Percentiles rank a stretch among this genome's conserved stretches.
Conservation (phyloP, 192 early-diverging fungal genomes). For the Backusella psychrophila region DNA sequence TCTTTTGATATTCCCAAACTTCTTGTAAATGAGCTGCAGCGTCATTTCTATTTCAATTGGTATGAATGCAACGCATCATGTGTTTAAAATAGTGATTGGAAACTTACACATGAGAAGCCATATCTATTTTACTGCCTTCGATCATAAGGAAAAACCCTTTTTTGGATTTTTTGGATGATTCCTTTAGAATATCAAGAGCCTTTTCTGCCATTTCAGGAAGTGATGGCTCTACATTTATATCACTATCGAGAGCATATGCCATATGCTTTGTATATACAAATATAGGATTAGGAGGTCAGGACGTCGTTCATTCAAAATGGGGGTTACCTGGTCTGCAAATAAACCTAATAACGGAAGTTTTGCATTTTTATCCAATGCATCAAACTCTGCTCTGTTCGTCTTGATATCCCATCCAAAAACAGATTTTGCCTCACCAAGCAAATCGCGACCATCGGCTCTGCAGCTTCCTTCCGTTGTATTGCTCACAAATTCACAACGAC, state of each 20-base stretch:
- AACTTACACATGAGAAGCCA: slow-evolving; percentile 83
- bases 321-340: background rate
- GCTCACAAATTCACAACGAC: slow-evolving; percentile 84
- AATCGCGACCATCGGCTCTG: slow-evolving; percentile 70
- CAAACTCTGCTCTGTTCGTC: background rate
- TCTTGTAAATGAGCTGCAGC: slow-evolving; percentile 88
- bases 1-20: slow-evolving; percentile 87
- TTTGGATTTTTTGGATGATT: slow-evolving; percentile 46
- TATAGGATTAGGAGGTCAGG: background rate
- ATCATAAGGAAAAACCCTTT: slow-evolving; percentile 96
- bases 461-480: slow-evolving; percentile 61
- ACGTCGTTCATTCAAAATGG: background rate
- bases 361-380: background rate
- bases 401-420: slow-evolving; percentile 58
- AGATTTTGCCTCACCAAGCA: slow-evolving; percentile 53
- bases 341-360: background rate
- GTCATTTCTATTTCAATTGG: slow-evolving; percentile 67
- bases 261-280: slow-evolving; percentile 59
- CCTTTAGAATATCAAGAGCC: slow-evolving; percentile 68
- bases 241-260: slow-evolving; percentile 88
- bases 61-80: background rate
- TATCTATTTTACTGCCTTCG: slow-evolving; percentile 93
- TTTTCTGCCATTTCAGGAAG: slow-evolving; percentile 81
- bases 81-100: background rate
- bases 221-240: slow-evolving; percentile 64